Evolutionary conservation across 164 flowering plant species (phyloP).

Genomic region (Vitis cinerea): DNA sequence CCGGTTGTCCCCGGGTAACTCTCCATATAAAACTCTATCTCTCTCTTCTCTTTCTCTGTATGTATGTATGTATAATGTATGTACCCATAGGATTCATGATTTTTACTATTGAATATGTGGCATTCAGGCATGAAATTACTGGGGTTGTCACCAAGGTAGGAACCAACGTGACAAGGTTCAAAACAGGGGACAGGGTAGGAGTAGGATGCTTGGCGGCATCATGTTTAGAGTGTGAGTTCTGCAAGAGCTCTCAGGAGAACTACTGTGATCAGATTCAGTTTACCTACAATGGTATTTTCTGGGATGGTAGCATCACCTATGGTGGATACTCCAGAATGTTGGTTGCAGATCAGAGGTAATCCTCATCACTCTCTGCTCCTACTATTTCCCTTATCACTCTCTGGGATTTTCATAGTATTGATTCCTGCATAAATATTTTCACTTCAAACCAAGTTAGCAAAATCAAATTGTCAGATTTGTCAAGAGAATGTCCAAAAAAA

Average conservation of each 20-base stretch:
- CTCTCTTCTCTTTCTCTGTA: too few relatives aligned
- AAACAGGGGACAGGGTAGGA: constrained; percentile 58
- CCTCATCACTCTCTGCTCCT: neutral
- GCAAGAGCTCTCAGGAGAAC: constrained; percentile 48
- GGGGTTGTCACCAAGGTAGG: constrained; percentile 57
- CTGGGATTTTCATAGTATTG: constrained; percentile 44
- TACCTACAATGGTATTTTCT: constrained; percentile 62
- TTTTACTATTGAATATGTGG: neutral
- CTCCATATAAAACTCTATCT: too few relatives aligned
- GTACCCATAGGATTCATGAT: too few relatives aligned
- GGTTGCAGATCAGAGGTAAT: constrained; percentile 66
- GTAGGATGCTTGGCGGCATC: constrained; percentile 59
- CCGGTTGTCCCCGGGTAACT: constrained; percentile 82
- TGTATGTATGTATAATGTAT: too few relatives aligned
- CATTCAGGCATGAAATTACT: constrained; percentile 55
- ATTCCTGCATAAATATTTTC: constrained; percentile 51
- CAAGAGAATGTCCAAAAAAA: too few relatives aligned
- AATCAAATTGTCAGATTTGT: constrained; percentile 10
- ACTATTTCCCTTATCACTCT: constrained; percentile 13
- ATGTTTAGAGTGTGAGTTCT: constrained; percentile 61
- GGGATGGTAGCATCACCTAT: constrained; percentile 83
- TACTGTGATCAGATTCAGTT: constrained; percentile 57
- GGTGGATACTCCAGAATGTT: constrained; percentile 78
- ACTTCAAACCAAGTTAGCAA: constrained; percentile 10
- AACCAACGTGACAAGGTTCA: constrained; percentile 48